Conservation (phyloP, 305 asterid genomes). For the Rubia tinctorum region DNA sequence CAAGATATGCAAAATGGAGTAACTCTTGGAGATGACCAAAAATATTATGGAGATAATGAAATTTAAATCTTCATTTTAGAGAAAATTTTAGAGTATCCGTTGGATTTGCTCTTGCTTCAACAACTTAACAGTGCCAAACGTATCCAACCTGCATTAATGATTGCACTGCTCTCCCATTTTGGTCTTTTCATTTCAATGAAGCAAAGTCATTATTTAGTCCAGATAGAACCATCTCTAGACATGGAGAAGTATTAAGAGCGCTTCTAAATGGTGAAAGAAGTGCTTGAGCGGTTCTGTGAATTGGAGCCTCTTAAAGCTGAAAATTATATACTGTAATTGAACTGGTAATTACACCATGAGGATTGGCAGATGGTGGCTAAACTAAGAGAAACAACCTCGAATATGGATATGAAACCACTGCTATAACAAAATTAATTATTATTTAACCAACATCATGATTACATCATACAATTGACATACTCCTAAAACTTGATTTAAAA, state of each 20-base stretch:
- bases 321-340: slow-evolving; percentile 19
- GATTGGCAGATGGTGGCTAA: slow-evolving; percentile 19
- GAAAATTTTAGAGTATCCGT: no score
- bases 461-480: no score
- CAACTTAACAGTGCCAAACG: slow-evolving; percentile 22
- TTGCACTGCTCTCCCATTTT: slow-evolving; percentile 26
- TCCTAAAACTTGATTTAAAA: no score
- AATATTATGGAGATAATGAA: no score
- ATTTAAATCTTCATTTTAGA: no score
- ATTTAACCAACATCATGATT: no score
- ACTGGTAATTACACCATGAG: slow-evolving; percentile 22
- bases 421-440: no score
- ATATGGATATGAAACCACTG: slow-evolving; percentile 23
- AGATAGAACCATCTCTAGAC: slow-evolving; percentile 16
- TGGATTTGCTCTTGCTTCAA: no score
- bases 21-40: no score
- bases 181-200: slow-evolving; percentile 25
- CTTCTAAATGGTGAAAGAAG: slow-evolving; percentile 21
- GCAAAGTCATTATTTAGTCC: slow-evolving; percentile 18
- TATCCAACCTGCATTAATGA: slow-evolving; percentile 27
- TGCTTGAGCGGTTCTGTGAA: slow-evolving; percentile 19
- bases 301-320: slow-evolving; percentile 27
- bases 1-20: no score
- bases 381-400: slow-evolving; percentile 13
- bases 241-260: slow-evolving; percentile 30